Base-by-base conservation (phyloP, 129 eudicot genomes). In the Lonicera japonica region DNA sequence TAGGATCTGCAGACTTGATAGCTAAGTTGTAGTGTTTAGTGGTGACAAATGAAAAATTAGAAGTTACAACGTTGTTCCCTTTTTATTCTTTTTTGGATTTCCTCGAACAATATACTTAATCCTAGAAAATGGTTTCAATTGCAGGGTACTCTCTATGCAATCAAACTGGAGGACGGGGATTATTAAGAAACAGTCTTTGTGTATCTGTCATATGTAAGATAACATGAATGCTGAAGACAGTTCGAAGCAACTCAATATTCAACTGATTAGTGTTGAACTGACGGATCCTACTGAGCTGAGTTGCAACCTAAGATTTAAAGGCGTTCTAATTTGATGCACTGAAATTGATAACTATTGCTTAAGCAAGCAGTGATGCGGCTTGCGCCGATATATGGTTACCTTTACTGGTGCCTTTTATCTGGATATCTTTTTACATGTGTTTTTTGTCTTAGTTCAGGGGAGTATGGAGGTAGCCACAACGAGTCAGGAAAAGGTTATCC, bases 391-490 rank as follows among this genome's bases (percentile, higher is more conserved):
- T 61, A 39, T 20, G 67, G 74, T 67, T 64, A 64, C 69, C 79
- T 90, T 53, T 78, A 47, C 66, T 78, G 80, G 79, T 83, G 82
- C 73, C 62, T 90, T 76, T 68, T 86, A 25, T 74, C 48, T 40
- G 91, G 84, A 66, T 74, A 73, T 67, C 51, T 86, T 39, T 55
- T 72, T 15, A 55, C 55, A 8, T 39, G 56, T 64, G 82, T 68
- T 38, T 43, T 83, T 68, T 80, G 78, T 65, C 19, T 67, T 21
- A 59, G 64, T 70, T 68, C 65, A 58, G 79, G 51, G 10, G 64
- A 60, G 41, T 34, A 80, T 46, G 67, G 54, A 55, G 60, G 57
- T 23, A 63, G 57, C 21, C 60, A 63, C 25, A 43, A 18, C 21
- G 39, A 48, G 19, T 15, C 72, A 56, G 78, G 46, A 36, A 53